phyloP scores from a whole-genome alignment of 768 basidiomycete species.

The Postia placenta region DNA sequence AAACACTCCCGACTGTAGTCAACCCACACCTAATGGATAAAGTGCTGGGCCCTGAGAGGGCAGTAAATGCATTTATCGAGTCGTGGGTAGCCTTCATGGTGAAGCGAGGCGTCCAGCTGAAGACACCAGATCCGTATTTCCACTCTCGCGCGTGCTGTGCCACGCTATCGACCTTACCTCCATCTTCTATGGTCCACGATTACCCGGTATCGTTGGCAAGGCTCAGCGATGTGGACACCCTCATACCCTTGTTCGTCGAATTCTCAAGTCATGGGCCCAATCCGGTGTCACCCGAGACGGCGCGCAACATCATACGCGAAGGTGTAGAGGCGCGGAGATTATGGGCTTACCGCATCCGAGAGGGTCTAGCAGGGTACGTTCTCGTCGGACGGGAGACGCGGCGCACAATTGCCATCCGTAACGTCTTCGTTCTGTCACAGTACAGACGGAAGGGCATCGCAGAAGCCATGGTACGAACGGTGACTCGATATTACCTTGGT shows the following conservation, averaged over 20 bases:
- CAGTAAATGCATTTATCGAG: constrained; percentile 1
- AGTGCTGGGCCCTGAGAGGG: neutral
- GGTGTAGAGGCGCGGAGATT: neutral
- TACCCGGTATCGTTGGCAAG: neutral
- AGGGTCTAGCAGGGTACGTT: constrained; percentile 6
- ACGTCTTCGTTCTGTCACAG: constrained; percentile 13
- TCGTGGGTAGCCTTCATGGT: neutral
- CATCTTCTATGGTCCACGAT: neutral
- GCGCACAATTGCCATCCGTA: constrained; percentile 15
- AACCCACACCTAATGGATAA: constrained; percentile 3
- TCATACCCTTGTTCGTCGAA: neutral
- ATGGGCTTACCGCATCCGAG: neutral
- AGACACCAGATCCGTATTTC: neutral
- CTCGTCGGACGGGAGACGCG: constrained; percentile 10
- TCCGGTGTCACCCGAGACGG: neutral
- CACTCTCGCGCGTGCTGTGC: neutral
- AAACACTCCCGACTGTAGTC: neutral
- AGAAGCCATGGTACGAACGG: constrained; percentile 11
- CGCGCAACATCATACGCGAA: neutral
- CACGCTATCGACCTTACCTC: neutral
- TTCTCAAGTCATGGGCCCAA: constrained; percentile 2
- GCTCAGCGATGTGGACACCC: neutral
- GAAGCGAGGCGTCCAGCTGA: neutral
- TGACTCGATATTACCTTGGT: constrained; percentile 16
- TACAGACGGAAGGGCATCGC: constrained; percentile 15